phyloP scores from a whole-genome alignment of 2,329 filamentous ascomycete species.

The Colletotrichum endophyticum region DNA sequence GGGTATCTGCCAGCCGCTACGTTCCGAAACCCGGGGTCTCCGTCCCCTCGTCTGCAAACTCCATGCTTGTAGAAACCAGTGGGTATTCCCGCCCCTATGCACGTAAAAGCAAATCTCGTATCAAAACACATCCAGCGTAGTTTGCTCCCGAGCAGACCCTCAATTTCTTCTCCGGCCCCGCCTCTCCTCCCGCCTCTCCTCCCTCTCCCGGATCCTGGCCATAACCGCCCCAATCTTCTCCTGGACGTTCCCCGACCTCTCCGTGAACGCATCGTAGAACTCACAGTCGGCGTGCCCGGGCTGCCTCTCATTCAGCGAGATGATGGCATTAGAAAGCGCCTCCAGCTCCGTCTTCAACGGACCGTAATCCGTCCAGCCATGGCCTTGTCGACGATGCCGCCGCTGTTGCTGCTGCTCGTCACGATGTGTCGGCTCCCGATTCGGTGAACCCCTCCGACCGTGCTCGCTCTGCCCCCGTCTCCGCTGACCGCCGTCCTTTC shows the following conservation, averaged over 20 bases:
- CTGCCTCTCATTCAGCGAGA: slow-evolving; percentile 15
- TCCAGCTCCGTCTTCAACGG: slow-evolving; percentile 11
- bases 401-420: neutral
- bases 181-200: slow-evolving; percentile 11
- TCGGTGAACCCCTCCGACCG: neutral
- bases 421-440: neutral
- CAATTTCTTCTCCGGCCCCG: neutral
- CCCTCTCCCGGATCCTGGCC: slow-evolving; percentile 17
- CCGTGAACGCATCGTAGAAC: slow-evolving; percentile 19
- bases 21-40: neutral
- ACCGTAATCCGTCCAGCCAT: neutral
- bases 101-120: neutral
- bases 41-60: neutral
- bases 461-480: neutral
- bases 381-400: neutral
- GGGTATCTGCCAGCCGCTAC: neutral
- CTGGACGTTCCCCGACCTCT: slow-evolving; percentile 16
- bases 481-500: neutral
- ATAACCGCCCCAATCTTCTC: slow-evolving; percentile 11
- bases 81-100: neutral
- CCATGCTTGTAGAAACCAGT: neutral
- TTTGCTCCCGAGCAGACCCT: neutral
- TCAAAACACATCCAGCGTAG: neutral
- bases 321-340: slow-evolving; percentile 14
- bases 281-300: slow-evolving; percentile 16